These are phyloP conservation scores for Monosporozyma aerobia DNA, from an alignment of 805 yeast genomes.

Conservation along the genomic window DNA sequence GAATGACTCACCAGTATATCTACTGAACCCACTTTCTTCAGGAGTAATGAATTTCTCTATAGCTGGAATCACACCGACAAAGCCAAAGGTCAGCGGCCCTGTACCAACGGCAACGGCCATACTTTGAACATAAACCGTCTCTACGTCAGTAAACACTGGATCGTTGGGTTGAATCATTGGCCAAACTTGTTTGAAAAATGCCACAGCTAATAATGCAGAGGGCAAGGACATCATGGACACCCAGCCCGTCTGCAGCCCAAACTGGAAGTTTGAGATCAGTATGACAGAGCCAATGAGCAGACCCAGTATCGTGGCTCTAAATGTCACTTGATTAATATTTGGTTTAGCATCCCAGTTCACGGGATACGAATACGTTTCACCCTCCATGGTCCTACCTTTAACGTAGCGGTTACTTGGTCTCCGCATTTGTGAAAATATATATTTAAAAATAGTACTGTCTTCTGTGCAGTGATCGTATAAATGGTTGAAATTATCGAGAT, in stretches of 20 bases:
- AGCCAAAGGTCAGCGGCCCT: constrained; percentile 91
- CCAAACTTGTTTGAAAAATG: constrained; percentile 58
- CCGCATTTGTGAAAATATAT: not conserved
- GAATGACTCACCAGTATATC: constrained; percentile 29
- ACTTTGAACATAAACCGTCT: constrained; percentile 85
- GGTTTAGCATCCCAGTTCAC: constrained; percentile 41
- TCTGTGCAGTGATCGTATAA: not conserved
- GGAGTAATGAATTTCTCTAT: constrained; percentile 75
- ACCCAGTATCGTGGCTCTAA: constrained; percentile 68
- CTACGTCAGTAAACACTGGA: constrained; percentile 71
- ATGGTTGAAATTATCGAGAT: not conserved
- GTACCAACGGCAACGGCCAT: constrained; percentile 96
- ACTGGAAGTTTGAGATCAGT: constrained; percentile 83
- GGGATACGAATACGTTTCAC: not conserved
- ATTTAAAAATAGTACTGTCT: not conserved
- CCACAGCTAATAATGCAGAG: constrained; percentile 79
- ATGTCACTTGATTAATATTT: constrained; percentile 53
- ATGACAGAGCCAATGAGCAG: constrained; percentile 79
- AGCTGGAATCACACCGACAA: constrained; percentile 94
- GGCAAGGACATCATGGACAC: constrained; percentile 98
- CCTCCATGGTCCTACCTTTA: not conserved
- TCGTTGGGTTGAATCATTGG: constrained; percentile 24
- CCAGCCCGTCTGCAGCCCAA: constrained; percentile 97
- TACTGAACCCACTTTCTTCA: constrained; percentile 61
- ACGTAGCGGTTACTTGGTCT: not conserved